phyloP scores from a whole-genome alignment of 2,329 filamentous ascomycete genomes.

The Diaporthe velutina region DNA sequence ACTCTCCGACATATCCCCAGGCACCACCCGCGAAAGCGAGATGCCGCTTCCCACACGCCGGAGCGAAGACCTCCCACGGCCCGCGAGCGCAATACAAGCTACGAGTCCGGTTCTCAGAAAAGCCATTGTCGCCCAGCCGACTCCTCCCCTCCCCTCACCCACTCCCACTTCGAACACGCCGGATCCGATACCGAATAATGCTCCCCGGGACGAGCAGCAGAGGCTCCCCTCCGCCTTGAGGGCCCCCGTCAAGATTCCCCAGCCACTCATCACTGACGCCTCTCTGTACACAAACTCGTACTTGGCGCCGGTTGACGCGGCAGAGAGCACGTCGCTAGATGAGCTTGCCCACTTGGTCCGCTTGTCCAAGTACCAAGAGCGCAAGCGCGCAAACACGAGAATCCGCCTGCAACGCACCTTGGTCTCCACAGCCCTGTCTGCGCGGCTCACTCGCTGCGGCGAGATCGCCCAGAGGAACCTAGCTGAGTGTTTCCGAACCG shows the following conservation, averaged over 20 bases:
- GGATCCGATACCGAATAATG: constrained; percentile 41
- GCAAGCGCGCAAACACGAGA: constrained; percentile 80
- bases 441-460: constrained; percentile 80
- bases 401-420: constrained; percentile 80
- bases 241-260: constrained; percentile 48
- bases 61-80: constrained; percentile 58
- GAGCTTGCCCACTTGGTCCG: constrained; percentile 84
- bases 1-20: constrained; percentile 50
- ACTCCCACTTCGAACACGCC: constrained; percentile 43
- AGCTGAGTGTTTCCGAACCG: constrained; percentile 81
- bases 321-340: constrained; percentile 77
- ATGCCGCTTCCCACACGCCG: constrained; percentile 59
- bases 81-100: constrained; percentile 53
- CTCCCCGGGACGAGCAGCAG: constrained; percentile 34
- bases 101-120: constrained; percentile 57
- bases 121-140: constrained; percentile 63
- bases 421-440: constrained; percentile 80
- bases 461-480: constrained; percentile 81
- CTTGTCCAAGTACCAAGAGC: constrained; percentile 84
- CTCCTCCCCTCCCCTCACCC: constrained; percentile 46
- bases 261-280: constrained; percentile 73
- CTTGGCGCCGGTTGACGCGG: constrained; percentile 70
- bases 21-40: constrained; percentile 44
- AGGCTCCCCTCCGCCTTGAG: constrained; percentile 39
- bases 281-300: constrained; percentile 75